These are phyloP conservation scores for Sordaria brevicollis DNA, from an alignment of 495 filamentous ascomycete genomes.

Conservation along the genomic window DNA sequence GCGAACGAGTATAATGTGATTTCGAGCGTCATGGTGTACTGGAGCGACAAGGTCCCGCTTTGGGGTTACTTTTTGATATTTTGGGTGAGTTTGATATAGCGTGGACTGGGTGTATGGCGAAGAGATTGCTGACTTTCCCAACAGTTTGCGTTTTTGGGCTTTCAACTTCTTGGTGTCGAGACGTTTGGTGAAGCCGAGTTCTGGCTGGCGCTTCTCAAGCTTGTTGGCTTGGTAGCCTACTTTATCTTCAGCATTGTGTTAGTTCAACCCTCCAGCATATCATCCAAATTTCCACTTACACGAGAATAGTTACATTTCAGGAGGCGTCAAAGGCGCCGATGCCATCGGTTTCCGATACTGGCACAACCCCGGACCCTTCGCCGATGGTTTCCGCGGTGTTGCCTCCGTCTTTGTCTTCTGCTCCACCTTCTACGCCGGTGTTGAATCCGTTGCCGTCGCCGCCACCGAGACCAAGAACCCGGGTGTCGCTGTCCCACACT, in stretches of 20 bases:
- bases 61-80: conserved; percentile 56
- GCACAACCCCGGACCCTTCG: conserved; percentile 58
- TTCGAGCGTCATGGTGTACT: conserved; percentile 49
- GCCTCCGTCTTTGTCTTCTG: conserved; percentile 53
- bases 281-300: neutral
- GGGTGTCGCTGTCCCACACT: conserved; percentile 54
- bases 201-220: conserved; percentile 53
- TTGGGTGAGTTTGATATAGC: conserved; percentile 39
- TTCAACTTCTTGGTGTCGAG: conserved; percentile 37
- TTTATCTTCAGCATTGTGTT: conserved; percentile 57
- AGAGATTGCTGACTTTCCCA: conserved; percentile 6
- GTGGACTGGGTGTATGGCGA: neutral
- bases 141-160: conserved; percentile 31
- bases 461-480: conserved; percentile 69
- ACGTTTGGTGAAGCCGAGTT: conserved; percentile 57
- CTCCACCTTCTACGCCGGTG: conserved; percentile 65
- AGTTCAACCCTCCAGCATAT: neutral
- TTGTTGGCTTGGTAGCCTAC: conserved; percentile 56
- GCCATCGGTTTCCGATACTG: conserved; percentile 55
- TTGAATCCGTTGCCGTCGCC: conserved; percentile 62
- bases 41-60: conserved; percentile 40
- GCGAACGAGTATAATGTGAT: conserved; percentile 50
- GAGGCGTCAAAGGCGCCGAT: conserved; percentile 35
- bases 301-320: conserved; percentile 31
- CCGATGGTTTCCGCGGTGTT: conserved; percentile 52